Base-by-base conservation (phyloP, 1,284 basidiomycete species). In the Ceratobasidium sp. region DNA sequence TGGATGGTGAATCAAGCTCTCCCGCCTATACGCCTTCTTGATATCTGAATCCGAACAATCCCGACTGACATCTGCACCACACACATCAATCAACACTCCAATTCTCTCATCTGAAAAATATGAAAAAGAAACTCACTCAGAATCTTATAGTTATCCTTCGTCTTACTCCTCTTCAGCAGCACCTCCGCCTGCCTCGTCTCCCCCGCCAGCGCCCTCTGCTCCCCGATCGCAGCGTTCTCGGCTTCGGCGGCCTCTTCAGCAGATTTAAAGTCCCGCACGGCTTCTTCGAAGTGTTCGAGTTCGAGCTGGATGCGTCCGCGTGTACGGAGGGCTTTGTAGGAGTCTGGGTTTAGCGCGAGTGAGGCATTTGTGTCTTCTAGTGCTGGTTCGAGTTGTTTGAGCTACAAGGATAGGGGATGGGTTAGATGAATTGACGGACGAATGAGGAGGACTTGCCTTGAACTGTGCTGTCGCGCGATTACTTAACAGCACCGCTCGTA, bases 261-360 rank as follows among this genome's bases (percentile, higher is more conserved):
- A 44, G 88, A 84, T 80, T 92, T 92, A 86, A 96, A 96, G 83
- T 96, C 94, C 7, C 87, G 87, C 57, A 96, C 88, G 2, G 92
- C 88, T 0, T 88, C 86, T 50, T 96, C 93, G 83, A 89, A 96
- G 68, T 91, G 88, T 82, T 96, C 94, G 40, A 92, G 86, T 80
- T 92, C 91, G 15, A 95, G 87, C 80, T 93, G 83, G 61, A 95
- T 92, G 2, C 95, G 91, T 6, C 94, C 95, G 52, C 95, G 92
- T 1, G 95, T 96, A 50, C 95, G 92, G 54, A 95, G 86, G 1
- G 94, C 94, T 85, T 97, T 97, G 88, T 93, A 94, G 33, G 93
- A 93, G 42, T 87, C 87, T 0, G 92, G 87, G 78, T 89, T 84
- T 62, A 96, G 88, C 7, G 83, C 80, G 9, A 96, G 88, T 5